Evolutionary conservation across 2,329 filamentous ascomycete genomes (phyloP).

Genomic region (Paraphaeosphaeria minitans): DNA sequence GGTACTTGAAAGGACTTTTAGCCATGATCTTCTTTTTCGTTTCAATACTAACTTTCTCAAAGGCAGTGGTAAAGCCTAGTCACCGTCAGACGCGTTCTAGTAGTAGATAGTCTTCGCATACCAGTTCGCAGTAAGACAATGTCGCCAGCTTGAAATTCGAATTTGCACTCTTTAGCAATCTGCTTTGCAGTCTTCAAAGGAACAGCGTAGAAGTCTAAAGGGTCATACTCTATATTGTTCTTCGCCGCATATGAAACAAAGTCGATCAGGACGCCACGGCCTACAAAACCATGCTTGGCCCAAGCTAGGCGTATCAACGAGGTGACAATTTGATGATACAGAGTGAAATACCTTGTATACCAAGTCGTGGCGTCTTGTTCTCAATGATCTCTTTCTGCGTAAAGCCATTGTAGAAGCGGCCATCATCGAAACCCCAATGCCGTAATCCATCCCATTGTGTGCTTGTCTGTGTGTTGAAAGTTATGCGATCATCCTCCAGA

Average conservation of each 20-base stretch:
- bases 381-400: conserved; percentile 25
- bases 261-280: conserved; percentile 30
- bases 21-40: conserved; percentile 24
- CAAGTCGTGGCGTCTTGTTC: conserved; percentile 21
- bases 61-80: conserved; percentile 24
- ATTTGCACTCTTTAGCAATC: conserved; percentile 22
- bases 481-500: conserved; percentile 39
- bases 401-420: conserved; percentile 28
- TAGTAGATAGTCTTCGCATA: background rate
- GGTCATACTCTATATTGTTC: conserved; percentile 26
- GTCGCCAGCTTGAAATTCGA: conserved; percentile 28
- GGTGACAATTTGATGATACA: background rate
- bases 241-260: conserved; percentile 24
- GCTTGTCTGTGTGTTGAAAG: conserved; percentile 62
- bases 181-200: conserved; percentile 18
- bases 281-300: conserved; percentile 29
- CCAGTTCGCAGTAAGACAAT: conserved; percentile 31
- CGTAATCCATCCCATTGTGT: conserved; percentile 59
- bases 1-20: conserved; percentile 27
- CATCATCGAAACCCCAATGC: conserved; percentile 29
- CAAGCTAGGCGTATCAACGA: conserved; percentile 19
- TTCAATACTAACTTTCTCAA: conserved; percentile 18
- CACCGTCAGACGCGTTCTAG: background rate
- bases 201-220: conserved; percentile 24
- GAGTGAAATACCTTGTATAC: conserved; percentile 24